phyloP scores from a whole-genome alignment of 2,329 filamentous ascomycete genomes.

The Aureobasidium sp. region DNA sequence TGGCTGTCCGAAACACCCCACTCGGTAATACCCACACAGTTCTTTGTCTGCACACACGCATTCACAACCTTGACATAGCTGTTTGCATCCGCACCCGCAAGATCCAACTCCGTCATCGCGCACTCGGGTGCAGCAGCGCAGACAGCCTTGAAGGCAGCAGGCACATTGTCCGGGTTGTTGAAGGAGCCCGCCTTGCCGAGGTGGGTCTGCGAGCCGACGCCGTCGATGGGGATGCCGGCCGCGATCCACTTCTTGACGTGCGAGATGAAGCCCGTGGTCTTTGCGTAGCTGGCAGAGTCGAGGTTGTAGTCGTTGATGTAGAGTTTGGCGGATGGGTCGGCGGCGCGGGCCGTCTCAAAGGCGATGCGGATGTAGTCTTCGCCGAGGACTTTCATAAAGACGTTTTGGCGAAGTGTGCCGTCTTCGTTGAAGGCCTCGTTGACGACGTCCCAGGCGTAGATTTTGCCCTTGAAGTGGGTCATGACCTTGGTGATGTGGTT shows the following conservation, averaged over 20 bases:
- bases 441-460: slow-evolving; percentile 41
- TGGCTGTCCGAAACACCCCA: slow-evolving; percentile 44
- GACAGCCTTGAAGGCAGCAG: slow-evolving; percentile 44
- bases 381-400: slow-evolving; percentile 60
- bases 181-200: slow-evolving; percentile 28
- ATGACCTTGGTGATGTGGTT: slow-evolving; percentile 52
- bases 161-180: slow-evolving; percentile 34
- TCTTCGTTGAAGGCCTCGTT: slow-evolving; percentile 24
- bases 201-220: slow-evolving; percentile 53
- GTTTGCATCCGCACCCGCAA: slow-evolving; percentile 44
- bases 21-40: slow-evolving; percentile 58
- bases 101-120: slow-evolving; percentile 61
- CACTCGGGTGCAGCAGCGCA: slow-evolving; percentile 46
- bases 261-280: slow-evolving; percentile 46
- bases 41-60: slow-evolving; percentile 48
- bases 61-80: slow-evolving; percentile 50
- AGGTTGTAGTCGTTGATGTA: slow-evolving; percentile 67
- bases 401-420: slow-evolving; percentile 57
- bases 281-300: slow-evolving; percentile 50
- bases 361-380: slow-evolving; percentile 62
- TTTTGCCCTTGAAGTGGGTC: slow-evolving; percentile 53
- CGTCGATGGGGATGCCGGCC: slow-evolving; percentile 55
- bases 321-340: slow-evolving; percentile 58
- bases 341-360: slow-evolving; percentile 57
- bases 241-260: slow-evolving; percentile 57